Percentiles rank a stretch among this genome's conserved stretches.
Evolutionary conservation across 1,139 yeast genomes (phyloP).

Genomic region (Blastobotrys petasosporus): DNA sequence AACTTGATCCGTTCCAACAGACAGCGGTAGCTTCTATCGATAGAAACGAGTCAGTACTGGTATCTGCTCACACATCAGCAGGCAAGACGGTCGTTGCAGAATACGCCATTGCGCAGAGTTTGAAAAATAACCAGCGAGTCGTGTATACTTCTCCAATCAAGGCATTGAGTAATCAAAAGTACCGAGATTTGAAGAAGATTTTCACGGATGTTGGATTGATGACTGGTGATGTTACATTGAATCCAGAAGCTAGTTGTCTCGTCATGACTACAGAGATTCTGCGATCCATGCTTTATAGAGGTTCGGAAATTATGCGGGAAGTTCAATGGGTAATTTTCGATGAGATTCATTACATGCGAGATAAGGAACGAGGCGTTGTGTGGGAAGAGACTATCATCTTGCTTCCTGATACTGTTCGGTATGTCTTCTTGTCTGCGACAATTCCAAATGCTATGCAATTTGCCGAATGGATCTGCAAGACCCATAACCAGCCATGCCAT

Average conservation of each 20-base stretch:
- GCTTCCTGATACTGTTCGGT: slow-evolving; percentile 83
- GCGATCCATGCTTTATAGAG: slow-evolving; percentile 87
- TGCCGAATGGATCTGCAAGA: slow-evolving; percentile 97
- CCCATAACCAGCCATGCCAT: slow-evolving; percentile 94
- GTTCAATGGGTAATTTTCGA: slow-evolving; percentile 96
- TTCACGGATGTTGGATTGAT: slow-evolving; percentile 88
- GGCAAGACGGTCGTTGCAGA: slow-evolving; percentile 99
- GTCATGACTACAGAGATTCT: slow-evolving; percentile 98
- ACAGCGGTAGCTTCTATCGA: slow-evolving; percentile 93
- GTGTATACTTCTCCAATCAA: slow-evolving; percentile 97
- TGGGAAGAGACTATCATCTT: slow-evolving; percentile 98
- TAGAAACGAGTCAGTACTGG: slow-evolving; percentile 90
- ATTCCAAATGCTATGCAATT: slow-evolving; percentile 98
- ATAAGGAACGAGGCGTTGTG: slow-evolving; percentile 94
- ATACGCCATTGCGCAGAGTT: slow-evolving; percentile 93
- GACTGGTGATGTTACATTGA: slow-evolving; percentile 97
- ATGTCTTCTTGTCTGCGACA: slow-evolving; percentile 67
- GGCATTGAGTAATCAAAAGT: slow-evolving; percentile 93
- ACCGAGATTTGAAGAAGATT: slow-evolving; percentile 84
- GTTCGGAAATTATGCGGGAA: slow-evolving; percentile 92
- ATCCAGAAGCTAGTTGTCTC: slow-evolving; percentile 93
- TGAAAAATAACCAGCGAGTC: slow-evolving; percentile 85
- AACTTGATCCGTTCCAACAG: slow-evolving; percentile 92
- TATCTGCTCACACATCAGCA: slow-evolving; percentile 97
- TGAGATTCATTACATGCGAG: slow-evolving; percentile 95